Conservation (phyloP, 257 asterid species). For the Capsicum baccatum region DNA sequence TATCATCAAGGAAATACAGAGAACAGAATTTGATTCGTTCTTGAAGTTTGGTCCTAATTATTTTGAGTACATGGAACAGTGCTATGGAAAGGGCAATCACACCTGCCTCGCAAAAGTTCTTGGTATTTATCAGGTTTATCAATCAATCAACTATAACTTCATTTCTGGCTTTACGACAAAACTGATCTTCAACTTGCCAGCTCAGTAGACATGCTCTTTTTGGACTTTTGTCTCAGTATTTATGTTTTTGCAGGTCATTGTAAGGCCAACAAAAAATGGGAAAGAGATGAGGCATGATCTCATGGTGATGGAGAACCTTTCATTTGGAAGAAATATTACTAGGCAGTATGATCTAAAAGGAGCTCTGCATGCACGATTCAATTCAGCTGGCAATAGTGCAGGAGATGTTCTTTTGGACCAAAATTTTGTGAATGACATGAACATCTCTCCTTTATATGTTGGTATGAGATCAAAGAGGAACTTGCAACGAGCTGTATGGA, state of each 20-base stretch:
- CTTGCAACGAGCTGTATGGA: slow-evolving; percentile 94
- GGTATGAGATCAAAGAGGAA: slow-evolving; percentile 69
- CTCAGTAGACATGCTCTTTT: background rate
- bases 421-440: slow-evolving; percentile 93
- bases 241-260: slow-evolving; percentile 54
- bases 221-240: slow-evolving; percentile 22
- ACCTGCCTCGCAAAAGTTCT: slow-evolving; percentile 95
- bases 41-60: slow-evolving; percentile 75
- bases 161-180: slow-evolving; percentile 1
- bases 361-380: slow-evolving; percentile 79
- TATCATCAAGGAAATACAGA: slow-evolving; percentile 81
- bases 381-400: slow-evolving; percentile 54
- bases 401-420: slow-evolving; percentile 92
- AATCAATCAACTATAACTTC: background rate
- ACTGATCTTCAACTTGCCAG: background rate
- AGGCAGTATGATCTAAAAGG: slow-evolving; percentile 94
- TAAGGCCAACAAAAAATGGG: slow-evolving; percentile 60
- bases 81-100: slow-evolving; percentile 77
- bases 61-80: slow-evolving; percentile 78
- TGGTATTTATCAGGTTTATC: slow-evolving; percentile 85
- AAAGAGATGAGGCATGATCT: slow-evolving; percentile 82
- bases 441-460: slow-evolving; percentile 78
- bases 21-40: slow-evolving; percentile 83
- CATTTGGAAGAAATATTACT: slow-evolving; percentile 74
- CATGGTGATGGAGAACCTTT: slow-evolving; percentile 96